phyloP scores from a whole-genome alignment of 2,329 filamentous ascomycete species.

The Aureobasidium vineae region DNA sequence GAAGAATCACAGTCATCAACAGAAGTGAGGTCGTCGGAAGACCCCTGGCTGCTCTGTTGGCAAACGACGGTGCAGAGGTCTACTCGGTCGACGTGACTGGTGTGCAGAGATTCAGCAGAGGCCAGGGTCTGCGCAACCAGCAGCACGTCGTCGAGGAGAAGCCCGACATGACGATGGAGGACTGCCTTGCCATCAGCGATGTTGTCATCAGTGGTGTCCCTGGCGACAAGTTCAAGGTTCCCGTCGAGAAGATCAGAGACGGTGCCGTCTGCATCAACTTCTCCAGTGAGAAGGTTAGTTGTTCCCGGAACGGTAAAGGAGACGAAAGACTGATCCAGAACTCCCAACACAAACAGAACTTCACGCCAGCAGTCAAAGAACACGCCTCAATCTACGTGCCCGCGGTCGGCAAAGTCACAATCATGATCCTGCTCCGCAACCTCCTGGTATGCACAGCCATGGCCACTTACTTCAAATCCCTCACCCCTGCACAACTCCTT shows the following conservation, averaged over 20 bases:
- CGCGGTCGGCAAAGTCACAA: slow-evolving; percentile 96
- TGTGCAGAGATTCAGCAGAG: slow-evolving; percentile 88
- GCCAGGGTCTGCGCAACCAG: slow-evolving; percentile 78
- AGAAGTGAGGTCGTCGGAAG: slow-evolving; percentile 93
- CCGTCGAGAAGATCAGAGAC: slow-evolving; percentile 75
- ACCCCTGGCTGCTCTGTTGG: slow-evolving; percentile 85
- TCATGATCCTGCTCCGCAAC: slow-evolving; percentile 85
- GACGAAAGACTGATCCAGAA: background rate
- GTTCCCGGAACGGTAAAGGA: background rate
- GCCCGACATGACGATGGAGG: slow-evolving; percentile 72
- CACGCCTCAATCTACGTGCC: slow-evolving; percentile 97
- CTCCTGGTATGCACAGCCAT: slow-evolving; percentile 64
- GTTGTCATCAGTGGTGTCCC: slow-evolving; percentile 95
- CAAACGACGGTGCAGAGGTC: slow-evolving; percentile 93
- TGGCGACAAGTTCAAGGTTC: slow-evolving; percentile 83
- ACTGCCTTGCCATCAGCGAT: slow-evolving; percentile 84
- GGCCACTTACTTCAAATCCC: background rate
- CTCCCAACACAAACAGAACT: slow-evolving; percentile 59
- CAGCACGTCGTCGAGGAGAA: slow-evolving; percentile 86
- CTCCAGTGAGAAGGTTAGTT: slow-evolving; percentile 72
- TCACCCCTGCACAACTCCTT: slow-evolving; percentile 3
- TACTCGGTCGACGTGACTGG: slow-evolving; percentile 93
- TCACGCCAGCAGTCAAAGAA: slow-evolving; percentile 84
- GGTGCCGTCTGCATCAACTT: slow-evolving; percentile 99
- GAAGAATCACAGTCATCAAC: slow-evolving; percentile 95